Percentiles rank a stretch among this genome's conserved stretches.
Evolutionary conservation across 2,329 filamentous ascomycete species (phyloP).

Genomic region (Tolypocladium tundrense): DNA sequence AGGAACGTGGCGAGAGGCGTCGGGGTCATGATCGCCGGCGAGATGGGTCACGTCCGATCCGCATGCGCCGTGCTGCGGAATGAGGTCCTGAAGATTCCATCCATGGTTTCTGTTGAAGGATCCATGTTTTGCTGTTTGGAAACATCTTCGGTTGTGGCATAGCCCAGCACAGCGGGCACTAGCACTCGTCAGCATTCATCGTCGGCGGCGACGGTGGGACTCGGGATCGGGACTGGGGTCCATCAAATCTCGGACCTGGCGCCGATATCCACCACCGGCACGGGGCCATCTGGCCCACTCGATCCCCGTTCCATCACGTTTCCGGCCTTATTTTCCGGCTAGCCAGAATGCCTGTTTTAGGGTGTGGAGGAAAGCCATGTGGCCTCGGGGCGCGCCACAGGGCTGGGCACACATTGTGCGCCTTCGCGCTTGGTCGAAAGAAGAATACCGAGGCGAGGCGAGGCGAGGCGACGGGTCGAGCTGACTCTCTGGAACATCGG

Average conservation of each 20-base stretch:
- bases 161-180: neutral
- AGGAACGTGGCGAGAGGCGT: neutral
- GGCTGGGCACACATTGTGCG: neutral
- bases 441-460: neutral
- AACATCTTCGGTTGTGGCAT: neutral
- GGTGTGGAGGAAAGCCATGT: neutral
- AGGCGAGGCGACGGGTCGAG: neutral
- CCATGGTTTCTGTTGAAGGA: neutral
- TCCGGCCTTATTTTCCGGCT: neutral
- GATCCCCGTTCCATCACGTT: neutral
- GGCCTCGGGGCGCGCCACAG: neutral
- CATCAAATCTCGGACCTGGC: neutral
- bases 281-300: neutral
- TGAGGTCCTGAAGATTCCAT: neutral
- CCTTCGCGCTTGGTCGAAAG: neutral
- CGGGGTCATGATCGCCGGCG: neutral
- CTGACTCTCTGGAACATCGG: neutral
- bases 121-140: neutral
- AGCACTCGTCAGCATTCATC: neutral
- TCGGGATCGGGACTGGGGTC: neutral
- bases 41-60: constrained; percentile 9
- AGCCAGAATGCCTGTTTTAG: neutral
- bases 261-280: neutral
- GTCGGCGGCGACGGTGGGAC: neutral
- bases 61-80: neutral